These are phyloP conservation scores for Neurospora terricola DNA, from an alignment of 495 filamentous ascomycete genomes.

Conservation along the genomic window DNA sequence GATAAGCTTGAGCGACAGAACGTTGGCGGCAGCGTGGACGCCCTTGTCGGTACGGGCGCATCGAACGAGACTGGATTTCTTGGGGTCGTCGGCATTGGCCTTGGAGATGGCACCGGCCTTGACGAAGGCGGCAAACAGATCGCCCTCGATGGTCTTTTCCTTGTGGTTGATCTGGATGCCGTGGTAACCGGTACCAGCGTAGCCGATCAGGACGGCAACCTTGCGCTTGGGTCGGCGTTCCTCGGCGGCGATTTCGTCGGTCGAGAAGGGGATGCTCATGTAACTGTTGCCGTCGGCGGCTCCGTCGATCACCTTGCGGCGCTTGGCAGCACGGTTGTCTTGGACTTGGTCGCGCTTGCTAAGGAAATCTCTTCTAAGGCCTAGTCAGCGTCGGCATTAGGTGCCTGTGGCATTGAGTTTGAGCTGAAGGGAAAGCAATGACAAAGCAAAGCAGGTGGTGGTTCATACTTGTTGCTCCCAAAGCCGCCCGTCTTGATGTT, in stretches of 20 bases:
- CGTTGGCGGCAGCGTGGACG: slow-evolving; percentile 93
- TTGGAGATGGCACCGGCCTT: slow-evolving; percentile 88
- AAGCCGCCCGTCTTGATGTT: slow-evolving; percentile 11
- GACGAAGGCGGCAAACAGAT: slow-evolving; percentile 85
- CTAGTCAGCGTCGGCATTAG: slow-evolving; percentile 23
- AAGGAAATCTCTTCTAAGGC: slow-evolving; percentile 9
- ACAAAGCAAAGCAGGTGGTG: background rate
- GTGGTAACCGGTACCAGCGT: slow-evolving; percentile 93
- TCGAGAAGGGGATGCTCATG: slow-evolving; percentile 35
- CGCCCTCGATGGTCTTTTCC: slow-evolving; percentile 94
- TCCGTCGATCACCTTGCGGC: slow-evolving; percentile 36
- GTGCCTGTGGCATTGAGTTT: background rate
- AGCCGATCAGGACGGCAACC: slow-evolving; percentile 88
- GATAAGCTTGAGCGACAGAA: slow-evolving; percentile 91
- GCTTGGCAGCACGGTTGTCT: slow-evolving; percentile 46
- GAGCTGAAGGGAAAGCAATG: background rate
- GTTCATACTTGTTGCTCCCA: slow-evolving; percentile 15
- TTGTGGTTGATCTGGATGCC: slow-evolving; percentile 78
- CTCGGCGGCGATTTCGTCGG: slow-evolving; percentile 76
- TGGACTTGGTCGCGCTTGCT: slow-evolving; percentile 58
- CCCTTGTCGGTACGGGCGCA: slow-evolving; percentile 97
- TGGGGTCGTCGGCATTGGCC: slow-evolving; percentile 90
- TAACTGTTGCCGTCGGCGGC: slow-evolving; percentile 23
- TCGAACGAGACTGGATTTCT: slow-evolving; percentile 87
- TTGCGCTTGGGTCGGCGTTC: slow-evolving; percentile 85